A percentile compares a stretch with the other conserved stretches of the same genome.
phyloP scores from a whole-genome alignment of 768 basidiomycete species.

The Panellus pusillus region DNA sequence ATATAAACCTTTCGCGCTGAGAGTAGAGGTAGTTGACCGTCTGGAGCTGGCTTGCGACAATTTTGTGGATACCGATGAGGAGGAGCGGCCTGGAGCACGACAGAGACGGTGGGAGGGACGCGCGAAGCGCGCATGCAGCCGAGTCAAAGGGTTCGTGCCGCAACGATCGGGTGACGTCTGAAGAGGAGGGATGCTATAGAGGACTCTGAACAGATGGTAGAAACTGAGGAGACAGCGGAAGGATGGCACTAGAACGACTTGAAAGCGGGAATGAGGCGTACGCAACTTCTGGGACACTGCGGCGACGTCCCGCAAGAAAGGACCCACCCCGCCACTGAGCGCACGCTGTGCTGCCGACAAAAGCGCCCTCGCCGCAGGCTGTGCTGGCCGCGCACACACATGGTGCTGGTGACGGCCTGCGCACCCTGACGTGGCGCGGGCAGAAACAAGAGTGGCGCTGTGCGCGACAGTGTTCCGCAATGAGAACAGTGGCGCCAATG shows the following conservation, averaged over 20 bases:
- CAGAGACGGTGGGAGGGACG: slow-evolving; percentile 5
- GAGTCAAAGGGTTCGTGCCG: slow-evolving; percentile 13
- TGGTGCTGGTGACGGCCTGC: too few relatives aligned
- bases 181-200: slow-evolving; percentile 3
- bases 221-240: slow-evolving; percentile 3
- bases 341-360: too few relatives aligned
- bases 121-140: slow-evolving; percentile 11
- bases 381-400: too few relatives aligned
- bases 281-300: too few relatives aligned
- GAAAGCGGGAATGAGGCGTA: too few relatives aligned
- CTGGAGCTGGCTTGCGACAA: slow-evolving; percentile 12
- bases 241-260: neutral
- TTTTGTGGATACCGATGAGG: neutral
- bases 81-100: slow-evolving; percentile 9
- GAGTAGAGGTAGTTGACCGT: neutral
- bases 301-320: too few relatives aligned
- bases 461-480: too few relatives aligned
- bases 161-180: slow-evolving; percentile 4
- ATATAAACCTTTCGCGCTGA: neutral
- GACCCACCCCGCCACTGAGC: too few relatives aligned
- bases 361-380: too few relatives aligned
- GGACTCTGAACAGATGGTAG: neutral
- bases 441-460: too few relatives aligned
- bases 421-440: too few relatives aligned
- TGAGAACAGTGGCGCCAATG: too few relatives aligned